Percentiles rank a stretch among this genome's conserved stretches.
Conservation (phyloP, 495 filamentous ascomycete species). For the Podospora fimiseda region DNA sequence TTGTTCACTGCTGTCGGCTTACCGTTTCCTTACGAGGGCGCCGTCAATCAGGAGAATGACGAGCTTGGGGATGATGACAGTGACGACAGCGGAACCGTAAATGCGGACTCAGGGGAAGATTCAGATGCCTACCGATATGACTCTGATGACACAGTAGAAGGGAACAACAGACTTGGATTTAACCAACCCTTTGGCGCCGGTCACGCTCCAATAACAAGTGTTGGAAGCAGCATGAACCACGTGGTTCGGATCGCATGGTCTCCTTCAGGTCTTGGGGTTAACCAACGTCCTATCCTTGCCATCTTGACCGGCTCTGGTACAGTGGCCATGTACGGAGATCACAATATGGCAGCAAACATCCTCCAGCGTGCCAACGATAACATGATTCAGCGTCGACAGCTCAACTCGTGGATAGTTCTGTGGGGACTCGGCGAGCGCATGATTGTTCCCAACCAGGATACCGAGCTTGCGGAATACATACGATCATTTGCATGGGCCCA, state of each 20-base stretch:
- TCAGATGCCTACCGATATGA: constrained; percentile 9
- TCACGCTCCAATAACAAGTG: constrained; percentile 34
- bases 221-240: constrained; percentile 43
- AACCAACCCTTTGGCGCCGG: constrained; percentile 36
- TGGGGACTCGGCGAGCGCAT: constrained; percentile 44
- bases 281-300: constrained; percentile 37
- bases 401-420: constrained; percentile 29
- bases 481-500: constrained; percentile 39
- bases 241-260: constrained; percentile 41
- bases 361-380: constrained; percentile 20
- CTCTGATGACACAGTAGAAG: constrained; percentile 6
- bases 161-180: constrained; percentile 2
- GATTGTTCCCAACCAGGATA: constrained; percentile 34
- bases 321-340: constrained; percentile 40
- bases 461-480: constrained; percentile 34
- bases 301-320: constrained; percentile 35
- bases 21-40: constrained; percentile 22
- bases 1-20: constrained; percentile 21
- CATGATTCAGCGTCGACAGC: constrained; percentile 24
- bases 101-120: constrained; percentile 1
- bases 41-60: constrained; percentile 9
- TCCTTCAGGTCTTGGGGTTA: constrained; percentile 38
- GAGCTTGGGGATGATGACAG: constrained; percentile 11
- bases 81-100: constrained; percentile 2
- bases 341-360: constrained; percentile 22